These are phyloP conservation scores for Gymnopilus junonius DNA, from an alignment of 768 basidiomycete species.

Conservation along the genomic window DNA sequence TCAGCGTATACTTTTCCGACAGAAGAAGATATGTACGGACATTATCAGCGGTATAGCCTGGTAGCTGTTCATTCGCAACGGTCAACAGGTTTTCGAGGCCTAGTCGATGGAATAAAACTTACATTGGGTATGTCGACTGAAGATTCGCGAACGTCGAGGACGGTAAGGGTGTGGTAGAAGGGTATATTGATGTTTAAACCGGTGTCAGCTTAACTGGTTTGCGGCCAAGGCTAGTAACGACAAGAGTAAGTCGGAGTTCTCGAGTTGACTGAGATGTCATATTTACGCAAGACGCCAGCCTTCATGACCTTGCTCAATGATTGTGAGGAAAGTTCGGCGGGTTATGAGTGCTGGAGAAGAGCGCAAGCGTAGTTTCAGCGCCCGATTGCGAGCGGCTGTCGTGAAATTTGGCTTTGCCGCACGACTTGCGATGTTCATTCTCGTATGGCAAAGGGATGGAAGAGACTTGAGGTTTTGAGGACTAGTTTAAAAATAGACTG, in stretches of 20 bases:
- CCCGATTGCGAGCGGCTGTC: not conserved
- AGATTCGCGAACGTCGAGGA: slow-evolving; percentile 52
- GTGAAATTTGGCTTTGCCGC: not conserved
- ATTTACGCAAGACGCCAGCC: slow-evolving; percentile 53
- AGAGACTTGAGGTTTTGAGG: not conserved
- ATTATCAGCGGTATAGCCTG: slow-evolving; percentile 40
- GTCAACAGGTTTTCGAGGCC: not conserved
- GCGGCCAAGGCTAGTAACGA: slow-evolving; percentile 52
- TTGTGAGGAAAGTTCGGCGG: slow-evolving; percentile 44
- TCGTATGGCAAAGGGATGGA: not conserved
- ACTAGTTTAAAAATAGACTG: not conserved
- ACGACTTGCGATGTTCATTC: not conserved
- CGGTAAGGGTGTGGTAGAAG: slow-evolving; percentile 45
- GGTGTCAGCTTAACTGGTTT: slow-evolving; percentile 48
- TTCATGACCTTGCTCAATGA: slow-evolving; percentile 56
- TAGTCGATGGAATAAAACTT: slow-evolving; percentile 5
- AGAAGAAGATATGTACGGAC: slow-evolving; percentile 16
- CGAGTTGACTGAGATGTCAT: too few relatives aligned
- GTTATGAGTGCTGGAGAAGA: not conserved
- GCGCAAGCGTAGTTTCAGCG: too few relatives aligned
- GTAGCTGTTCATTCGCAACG: slow-evolving; percentile 21
- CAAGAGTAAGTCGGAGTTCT: too few relatives aligned
- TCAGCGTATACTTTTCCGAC: not conserved
- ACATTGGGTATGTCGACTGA: slow-evolving; percentile 51
- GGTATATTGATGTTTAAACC: slow-evolving; percentile 53